Conservation (phyloP, 805 yeast genomes). For the Barnettozyma botsteinii region DNA sequence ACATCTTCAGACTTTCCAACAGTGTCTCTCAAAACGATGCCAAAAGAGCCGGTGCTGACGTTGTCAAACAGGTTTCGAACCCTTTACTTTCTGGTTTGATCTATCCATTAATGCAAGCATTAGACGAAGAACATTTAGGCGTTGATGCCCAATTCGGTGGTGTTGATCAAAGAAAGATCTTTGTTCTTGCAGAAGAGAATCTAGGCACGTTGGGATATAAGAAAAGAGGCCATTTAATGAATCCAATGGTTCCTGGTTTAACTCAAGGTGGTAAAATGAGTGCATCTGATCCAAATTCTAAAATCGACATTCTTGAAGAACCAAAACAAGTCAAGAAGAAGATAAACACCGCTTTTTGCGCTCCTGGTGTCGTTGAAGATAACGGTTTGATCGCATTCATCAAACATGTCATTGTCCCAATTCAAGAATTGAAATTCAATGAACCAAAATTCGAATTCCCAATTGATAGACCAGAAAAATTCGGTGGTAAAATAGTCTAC, state of each 20-base stretch:
- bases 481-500: constrained; percentile 88
- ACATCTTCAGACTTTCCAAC: constrained; percentile 80
- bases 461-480: constrained; percentile 91
- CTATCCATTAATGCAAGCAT: constrained; percentile 97
- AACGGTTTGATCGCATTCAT: constrained; percentile 87
- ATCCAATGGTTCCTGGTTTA: constrained; percentile 97
- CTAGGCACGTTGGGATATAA: constrained; percentile 83
- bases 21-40: constrained; percentile 91
- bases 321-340: constrained; percentile 87
- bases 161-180: constrained; percentile 97
- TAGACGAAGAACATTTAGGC: constrained; percentile 85
- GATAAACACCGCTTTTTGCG: constrained; percentile 87
- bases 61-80: constrained; percentile 93
- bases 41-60: constrained; percentile 99
- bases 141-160: constrained; percentile 98
- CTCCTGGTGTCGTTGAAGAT: constrained; percentile 88
- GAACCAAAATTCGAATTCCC: constrained; percentile 56
- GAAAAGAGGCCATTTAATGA: constrained; percentile 98
- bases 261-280: constrained; percentile 98
- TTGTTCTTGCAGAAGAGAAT: constrained; percentile 94
- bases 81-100: constrained; percentile 91
- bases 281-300: constrained; percentile 97
- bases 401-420: constrained; percentile 80
- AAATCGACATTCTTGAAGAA: constrained; percentile 87
- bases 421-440: constrained; percentile 67